Conservation (phyloP, 2,329 filamentous ascomycete species). For the Aschersonia sp. region DNA sequence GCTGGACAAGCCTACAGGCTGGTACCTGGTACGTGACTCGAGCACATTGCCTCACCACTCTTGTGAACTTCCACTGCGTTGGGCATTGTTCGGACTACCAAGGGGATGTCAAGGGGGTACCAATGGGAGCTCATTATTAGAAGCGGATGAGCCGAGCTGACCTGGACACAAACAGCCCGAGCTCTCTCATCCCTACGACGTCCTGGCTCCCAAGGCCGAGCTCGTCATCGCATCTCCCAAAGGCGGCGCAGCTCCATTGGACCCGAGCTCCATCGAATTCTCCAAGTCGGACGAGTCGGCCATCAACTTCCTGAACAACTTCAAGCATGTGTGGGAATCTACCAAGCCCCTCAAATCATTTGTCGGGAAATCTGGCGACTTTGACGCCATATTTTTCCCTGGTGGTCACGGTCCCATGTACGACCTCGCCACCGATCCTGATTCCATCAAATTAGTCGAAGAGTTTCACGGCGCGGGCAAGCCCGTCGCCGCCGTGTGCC, state of each 20-base stretch:
- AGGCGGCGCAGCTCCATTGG: conserved; percentile 47
- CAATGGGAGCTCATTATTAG: no score
- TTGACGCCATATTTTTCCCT: conserved; percentile 45
- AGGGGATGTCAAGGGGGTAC: no score
- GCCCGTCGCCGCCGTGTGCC: conserved; percentile 53
- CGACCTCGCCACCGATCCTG: conserved; percentile 43
- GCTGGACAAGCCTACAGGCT: conserved; percentile 46
- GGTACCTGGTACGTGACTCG: conserved; percentile 44
- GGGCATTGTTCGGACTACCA: no score
- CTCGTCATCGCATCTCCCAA: conserved; percentile 46
- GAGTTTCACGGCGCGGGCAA: conserved; percentile 50
- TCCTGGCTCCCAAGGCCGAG: conserved; percentile 37
- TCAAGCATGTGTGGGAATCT: conserved; percentile 47
- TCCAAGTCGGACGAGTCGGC: conserved; percentile 39
- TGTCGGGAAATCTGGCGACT: conserved; percentile 41
- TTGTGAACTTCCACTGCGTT: no score
- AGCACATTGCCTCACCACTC: no score
- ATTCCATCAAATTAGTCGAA: conserved; percentile 43
- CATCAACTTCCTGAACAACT: conserved; percentile 37
- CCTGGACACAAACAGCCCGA: conserved; percentile 31
- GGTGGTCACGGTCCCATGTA: conserved; percentile 53
- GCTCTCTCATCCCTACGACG: conserved; percentile 49
- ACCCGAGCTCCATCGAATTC: conserved; percentile 39
- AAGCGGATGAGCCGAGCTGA: not conserved
- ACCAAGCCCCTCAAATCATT: conserved; percentile 44